Percentiles rank a stretch among this genome's conserved stretches.
These are phyloP conservation scores for Kwoniella bestiolae DNA, from an alignment of 768 basidiomycete species.

Conservation along the genomic window DNA sequence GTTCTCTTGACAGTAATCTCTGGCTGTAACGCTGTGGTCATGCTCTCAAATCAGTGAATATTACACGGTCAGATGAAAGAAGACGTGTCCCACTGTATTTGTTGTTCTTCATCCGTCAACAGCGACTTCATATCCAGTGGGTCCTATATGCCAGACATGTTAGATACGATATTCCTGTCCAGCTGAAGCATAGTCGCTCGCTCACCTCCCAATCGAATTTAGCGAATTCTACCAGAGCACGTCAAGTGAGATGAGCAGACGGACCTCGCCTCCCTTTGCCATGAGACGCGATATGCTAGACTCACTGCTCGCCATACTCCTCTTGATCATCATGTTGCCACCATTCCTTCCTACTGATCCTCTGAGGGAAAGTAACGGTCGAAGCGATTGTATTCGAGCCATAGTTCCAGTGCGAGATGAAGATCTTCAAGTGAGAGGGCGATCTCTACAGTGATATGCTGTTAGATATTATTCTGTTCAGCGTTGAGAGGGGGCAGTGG, in stretches of 20 bases:
- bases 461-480: too few species aligned
- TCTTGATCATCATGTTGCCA: background rate
- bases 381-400: slow-evolving; percentile 8
- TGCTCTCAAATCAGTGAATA: too few species aligned
- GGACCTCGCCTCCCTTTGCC: background rate
- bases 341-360: background rate
- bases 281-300: background rate
- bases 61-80: too few species aligned
- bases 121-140: slow-evolving; percentile 77
- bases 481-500: too few species aligned
- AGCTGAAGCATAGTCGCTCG: background rate
- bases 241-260: background rate
- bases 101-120: slow-evolving; percentile 85
- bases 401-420: too few species aligned
- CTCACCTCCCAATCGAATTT: slow-evolving; percentile 58
- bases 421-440: too few species aligned
- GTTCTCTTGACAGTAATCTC: slow-evolving; percentile 66
- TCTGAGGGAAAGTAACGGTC: slow-evolving; percentile 14
- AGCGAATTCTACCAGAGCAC: slow-evolving; percentile 45
- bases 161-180: background rate
- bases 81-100: slow-evolving; percentile 69
- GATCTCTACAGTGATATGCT: too few species aligned
- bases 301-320: slow-evolving; percentile 26
- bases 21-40: slow-evolving; percentile 71
- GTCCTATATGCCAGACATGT: slow-evolving; percentile 64